A percentile compares a stretch with the other conserved stretches of the same genome.
Conservation (phyloP, 495 filamentous ascomycete genomes). For the Penicillium arizonense region DNA sequence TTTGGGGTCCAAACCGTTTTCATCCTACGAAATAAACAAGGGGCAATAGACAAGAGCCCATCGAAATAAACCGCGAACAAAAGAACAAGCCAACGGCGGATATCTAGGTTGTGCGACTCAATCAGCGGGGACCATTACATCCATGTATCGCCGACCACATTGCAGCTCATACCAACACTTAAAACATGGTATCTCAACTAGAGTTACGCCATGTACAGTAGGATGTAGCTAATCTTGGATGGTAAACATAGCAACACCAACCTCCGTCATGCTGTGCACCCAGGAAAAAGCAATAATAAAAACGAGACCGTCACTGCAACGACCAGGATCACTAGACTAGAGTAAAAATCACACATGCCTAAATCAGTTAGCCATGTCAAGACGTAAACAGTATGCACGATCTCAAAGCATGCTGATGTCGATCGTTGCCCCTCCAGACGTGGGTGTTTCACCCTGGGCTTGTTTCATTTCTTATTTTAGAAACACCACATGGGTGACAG, state of each 20-base stretch:
- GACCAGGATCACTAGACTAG: background rate
- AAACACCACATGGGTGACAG: constrained; percentile 11
- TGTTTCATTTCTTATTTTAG: constrained; percentile 15
- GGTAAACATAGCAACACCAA: too few relatives aligned
- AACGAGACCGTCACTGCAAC: background rate
- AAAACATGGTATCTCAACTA: background rate
- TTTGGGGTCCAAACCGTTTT: background rate
- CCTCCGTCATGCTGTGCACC: background rate
- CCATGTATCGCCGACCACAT: constrained; percentile 7
- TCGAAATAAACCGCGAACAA: too few relatives aligned
- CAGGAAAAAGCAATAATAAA: too few relatives aligned
- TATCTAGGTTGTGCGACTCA: background rate
- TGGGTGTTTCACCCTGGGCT: background rate
- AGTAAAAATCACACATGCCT: background rate
- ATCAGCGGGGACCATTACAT: constrained; percentile 4
- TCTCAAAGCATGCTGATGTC: background rate
- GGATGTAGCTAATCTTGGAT: too few relatives aligned
- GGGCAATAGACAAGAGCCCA: too few relatives aligned
- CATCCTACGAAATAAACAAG: background rate
- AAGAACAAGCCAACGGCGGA: too few relatives aligned
- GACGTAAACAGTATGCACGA: background rate
- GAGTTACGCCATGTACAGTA: background rate
- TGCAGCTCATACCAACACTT: background rate
- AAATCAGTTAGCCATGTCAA: background rate
- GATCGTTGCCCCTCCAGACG: background rate